Evolutionary conservation across 2,329 filamentous ascomycete species (phyloP).

Genomic region (Didymella pomorum): DNA sequence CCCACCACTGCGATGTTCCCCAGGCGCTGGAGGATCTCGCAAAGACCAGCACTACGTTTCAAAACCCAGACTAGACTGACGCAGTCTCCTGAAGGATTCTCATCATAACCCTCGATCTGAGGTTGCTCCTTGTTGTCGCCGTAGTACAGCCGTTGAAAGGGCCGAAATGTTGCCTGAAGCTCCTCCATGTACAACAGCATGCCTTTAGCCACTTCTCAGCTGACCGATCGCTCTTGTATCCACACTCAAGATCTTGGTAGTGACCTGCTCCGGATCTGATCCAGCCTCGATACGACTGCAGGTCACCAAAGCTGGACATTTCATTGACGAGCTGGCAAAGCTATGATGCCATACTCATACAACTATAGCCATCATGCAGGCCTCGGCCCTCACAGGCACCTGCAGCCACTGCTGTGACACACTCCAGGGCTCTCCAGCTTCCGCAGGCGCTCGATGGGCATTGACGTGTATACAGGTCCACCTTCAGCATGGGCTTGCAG

Average conservation of each 20-base stretch:
- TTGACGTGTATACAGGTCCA: conserved; percentile 11
- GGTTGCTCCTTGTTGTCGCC: conserved; percentile 9
- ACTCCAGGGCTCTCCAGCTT: background rate
- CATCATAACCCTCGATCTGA: background rate
- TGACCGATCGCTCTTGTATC: conserved; percentile 10
- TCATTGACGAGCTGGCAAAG: background rate
- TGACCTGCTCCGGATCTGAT: conserved; percentile 1
- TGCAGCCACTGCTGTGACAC: conserved; percentile 17
- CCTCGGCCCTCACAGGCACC: conserved; percentile 8
- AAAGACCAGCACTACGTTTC: conserved; percentile 9
- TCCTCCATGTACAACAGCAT: conserved; percentile 6
- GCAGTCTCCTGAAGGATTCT: conserved; percentile 2
- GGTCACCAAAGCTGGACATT: conserved; percentile 7
- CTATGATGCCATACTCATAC: conserved; percentile 9
- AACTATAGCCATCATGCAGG: background rate
- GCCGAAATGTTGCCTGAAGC: conserved; percentile 4
- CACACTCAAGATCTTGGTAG: conserved; percentile 7
- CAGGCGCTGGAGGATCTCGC: conserved; percentile 3
- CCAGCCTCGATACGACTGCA: conserved; percentile 12
- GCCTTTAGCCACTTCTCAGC: background rate
- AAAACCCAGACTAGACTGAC: conserved; percentile 4
- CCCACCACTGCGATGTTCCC: conserved; percentile 9
- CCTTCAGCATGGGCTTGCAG: conserved; percentile 20
- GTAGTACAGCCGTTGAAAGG: conserved; percentile 12
- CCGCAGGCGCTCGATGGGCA: conserved; percentile 7